Conservation (phyloP, 768 basidiomycete genomes). For the Inosperma sp. region DNA sequence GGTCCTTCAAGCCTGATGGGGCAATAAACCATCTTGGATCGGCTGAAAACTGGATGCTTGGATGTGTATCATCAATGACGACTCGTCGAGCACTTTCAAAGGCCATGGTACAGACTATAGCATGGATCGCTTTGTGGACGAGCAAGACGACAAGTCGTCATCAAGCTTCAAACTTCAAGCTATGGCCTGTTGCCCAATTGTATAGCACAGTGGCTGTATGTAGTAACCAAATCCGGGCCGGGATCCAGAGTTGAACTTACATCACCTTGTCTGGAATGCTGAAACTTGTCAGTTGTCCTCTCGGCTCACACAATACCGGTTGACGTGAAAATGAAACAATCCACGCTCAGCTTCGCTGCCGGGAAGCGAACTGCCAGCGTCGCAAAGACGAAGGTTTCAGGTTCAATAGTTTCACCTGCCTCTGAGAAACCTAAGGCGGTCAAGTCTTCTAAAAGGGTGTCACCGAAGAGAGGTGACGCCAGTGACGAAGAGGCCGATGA, state of each 20-base stretch:
- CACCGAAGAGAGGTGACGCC: background rate
- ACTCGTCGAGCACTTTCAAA: slow-evolving; percentile 12
- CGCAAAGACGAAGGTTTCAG: slow-evolving; percentile 21
- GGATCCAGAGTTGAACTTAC: too few relatives aligned
- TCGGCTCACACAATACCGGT: too few relatives aligned
- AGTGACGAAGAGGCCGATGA: slow-evolving; percentile 22
- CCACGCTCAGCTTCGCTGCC: slow-evolving; percentile 41
- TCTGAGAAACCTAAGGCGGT: slow-evolving; percentile 6
- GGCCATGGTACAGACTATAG: slow-evolving; percentile 2
- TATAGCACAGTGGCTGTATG: slow-evolving; percentile 4
- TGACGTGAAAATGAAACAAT: slow-evolving; percentile 43
- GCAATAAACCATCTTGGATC: slow-evolving; percentile 12
- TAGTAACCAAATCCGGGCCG: too few relatives aligned
- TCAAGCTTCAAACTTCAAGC: background rate
- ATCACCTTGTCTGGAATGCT: too few relatives aligned
- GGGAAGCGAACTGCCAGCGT: slow-evolving; percentile 40
- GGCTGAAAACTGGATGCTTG: slow-evolving; percentile 17
- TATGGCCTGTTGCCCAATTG: too few relatives aligned
- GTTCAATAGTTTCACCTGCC: slow-evolving; percentile 13
- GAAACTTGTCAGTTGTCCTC: too few relatives aligned
- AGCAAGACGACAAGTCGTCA: background rate
- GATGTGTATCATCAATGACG: slow-evolving; percentile 23
- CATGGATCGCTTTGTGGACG: background rate
- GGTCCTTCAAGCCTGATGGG: slow-evolving; percentile 9
- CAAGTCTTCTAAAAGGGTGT: slow-evolving; percentile 8